Percentiles rank a stretch among this genome's conserved stretches.
These are phyloP conservation scores for Monilinia polystroma DNA, from an alignment of 2,329 filamentous ascomycete genomes.

Conservation along the genomic window DNA sequence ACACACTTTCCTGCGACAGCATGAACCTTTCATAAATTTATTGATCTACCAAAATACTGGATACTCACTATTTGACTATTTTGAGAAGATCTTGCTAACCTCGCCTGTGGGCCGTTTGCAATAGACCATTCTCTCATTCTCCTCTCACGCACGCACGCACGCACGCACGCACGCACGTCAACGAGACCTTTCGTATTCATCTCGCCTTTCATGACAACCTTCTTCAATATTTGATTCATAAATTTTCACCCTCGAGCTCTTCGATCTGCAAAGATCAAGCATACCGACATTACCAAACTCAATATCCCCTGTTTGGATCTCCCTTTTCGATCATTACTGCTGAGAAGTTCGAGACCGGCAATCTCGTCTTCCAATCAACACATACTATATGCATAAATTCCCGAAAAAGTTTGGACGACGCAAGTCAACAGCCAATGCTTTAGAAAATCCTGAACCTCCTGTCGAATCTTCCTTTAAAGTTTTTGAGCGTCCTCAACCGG, in stretches of 20 bases:
- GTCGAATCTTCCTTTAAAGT: slow-evolving; percentile 40
- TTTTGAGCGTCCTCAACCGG: slow-evolving; percentile 37
- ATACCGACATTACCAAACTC: slow-evolving; percentile 1
- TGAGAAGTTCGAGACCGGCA: slow-evolving; percentile 21
- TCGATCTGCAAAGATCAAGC: slow-evolving; percentile 18
- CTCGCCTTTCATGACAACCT: slow-evolving; percentile 9
- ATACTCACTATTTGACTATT: slow-evolving; percentile 31
- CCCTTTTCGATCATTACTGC: slow-evolving; percentile 9
- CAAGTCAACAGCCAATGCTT: slow-evolving; percentile 39
- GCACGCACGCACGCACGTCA: not conserved
- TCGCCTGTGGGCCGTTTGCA: slow-evolving; percentile 27
- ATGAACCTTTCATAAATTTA: slow-evolving; percentile 25
- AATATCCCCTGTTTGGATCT: slow-evolving; percentile 12
- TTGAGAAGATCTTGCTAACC: slow-evolving; percentile 33
- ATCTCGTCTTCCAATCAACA: slow-evolving; percentile 24
- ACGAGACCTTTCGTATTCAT: slow-evolving; percentile 16
- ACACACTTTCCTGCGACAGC: slow-evolving; percentile 26
- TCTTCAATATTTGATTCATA: slow-evolving; percentile 1
- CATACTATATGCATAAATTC: slow-evolving; percentile 41
- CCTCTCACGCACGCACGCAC: not conserved
- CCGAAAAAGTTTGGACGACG: slow-evolving; percentile 40
- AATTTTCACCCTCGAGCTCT: not conserved
- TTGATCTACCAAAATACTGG: slow-evolving; percentile 30
- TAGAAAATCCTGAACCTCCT: slow-evolving; percentile 33
- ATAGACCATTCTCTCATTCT: slow-evolving; percentile 35